Base-by-base conservation (phyloP, 352 stramenopile genomes). In the Globisporangium viniferum region DNA sequence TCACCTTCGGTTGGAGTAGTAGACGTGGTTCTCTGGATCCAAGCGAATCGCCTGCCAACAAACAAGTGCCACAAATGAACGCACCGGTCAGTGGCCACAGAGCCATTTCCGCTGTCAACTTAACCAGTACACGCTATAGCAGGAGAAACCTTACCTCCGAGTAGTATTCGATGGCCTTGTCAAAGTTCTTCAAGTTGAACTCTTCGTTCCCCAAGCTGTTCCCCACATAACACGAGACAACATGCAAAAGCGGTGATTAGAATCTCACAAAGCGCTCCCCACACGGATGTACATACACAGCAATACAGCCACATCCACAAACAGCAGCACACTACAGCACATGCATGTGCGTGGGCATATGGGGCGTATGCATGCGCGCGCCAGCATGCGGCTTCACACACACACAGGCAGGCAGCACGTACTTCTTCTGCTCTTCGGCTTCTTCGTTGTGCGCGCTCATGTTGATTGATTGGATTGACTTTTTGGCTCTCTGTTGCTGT, bases 101-200 rank as follows among this genome's bases (percentile, higher is more conserved):
- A 31, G 6, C 35, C 35, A 41, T 12, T 14, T 4, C 35, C 7
- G 35, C 48, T 5, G 8, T 5, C 18, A 48, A 3, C 7, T 4
- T 12, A 20, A 20, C 3, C 14, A 46, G 18, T 20, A 12, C 39
- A 46, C 12, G 12, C 10, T 18, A 15, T 20, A 46, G 39, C 39
- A 46, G 39, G 12, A 20, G 12, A 20, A 46, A 2, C 10, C 14
- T 46, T 60, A 90, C 86, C 82, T 94, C 82, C 31, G 79, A 86
- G 77, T 94, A 94, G 68, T 84, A 82, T 67, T 90, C 81, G 63
- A 91, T 75, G 53, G 86, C 86, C 70, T 91, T 90, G 70, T 80
- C 84, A 59, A 91, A 94, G 81, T 90, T 92, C 73, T 94, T 94
- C 55, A 82, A 67, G 65, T 92, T 94, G 72, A 94, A 94, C 71